phyloP scores from a whole-genome alignment of 2,329 filamentous ascomycete species.

The Penicillium fuscoglaucum region DNA sequence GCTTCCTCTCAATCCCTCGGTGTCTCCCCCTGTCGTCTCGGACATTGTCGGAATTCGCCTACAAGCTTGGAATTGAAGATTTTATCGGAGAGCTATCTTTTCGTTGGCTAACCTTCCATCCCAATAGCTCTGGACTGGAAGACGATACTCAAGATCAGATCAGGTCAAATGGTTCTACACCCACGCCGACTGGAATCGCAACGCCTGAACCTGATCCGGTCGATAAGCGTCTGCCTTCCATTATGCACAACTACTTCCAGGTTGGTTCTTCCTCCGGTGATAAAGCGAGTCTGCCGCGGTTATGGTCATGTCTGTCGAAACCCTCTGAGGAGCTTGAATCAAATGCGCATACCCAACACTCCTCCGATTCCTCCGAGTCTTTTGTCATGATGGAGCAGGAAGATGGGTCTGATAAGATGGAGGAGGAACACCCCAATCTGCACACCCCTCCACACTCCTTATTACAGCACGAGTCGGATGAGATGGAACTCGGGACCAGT shows the following conservation, averaged over 20 bases:
- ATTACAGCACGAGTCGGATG: slow-evolving; percentile 46
- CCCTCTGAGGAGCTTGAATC: slow-evolving; percentile 18
- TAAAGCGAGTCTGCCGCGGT: slow-evolving; percentile 54
- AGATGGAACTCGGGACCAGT: slow-evolving; percentile 41
- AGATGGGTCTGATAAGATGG: slow-evolving; percentile 35
- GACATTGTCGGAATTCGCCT: slow-evolving; percentile 12
- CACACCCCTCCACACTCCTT: slow-evolving; percentile 49
- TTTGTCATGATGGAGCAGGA: slow-evolving; percentile 46
- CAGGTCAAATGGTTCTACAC: slow-evolving; percentile 77
- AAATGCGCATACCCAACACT: slow-evolving; percentile 15
- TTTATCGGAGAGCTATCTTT: not conserved
- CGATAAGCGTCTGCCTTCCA: slow-evolving; percentile 92
- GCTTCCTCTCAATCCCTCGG: not conserved
- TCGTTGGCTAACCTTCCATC: slow-evolving; percentile 30
- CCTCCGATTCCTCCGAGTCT: slow-evolving; percentile 39
- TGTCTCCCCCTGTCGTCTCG: not conserved
- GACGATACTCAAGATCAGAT: slow-evolving; percentile 48
- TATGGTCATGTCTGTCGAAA: slow-evolving; percentile 40
- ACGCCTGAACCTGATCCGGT: slow-evolving; percentile 91
- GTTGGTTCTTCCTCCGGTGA: slow-evolving; percentile 87
- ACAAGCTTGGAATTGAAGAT: slow-evolving; percentile 1
- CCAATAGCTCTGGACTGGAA: slow-evolving; percentile 35
- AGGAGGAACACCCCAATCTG: slow-evolving; percentile 36
- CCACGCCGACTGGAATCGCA: slow-evolving; percentile 71
- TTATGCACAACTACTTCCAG: slow-evolving; percentile 97